A percentile compares a stretch with the other conserved stretches of the same genome.
These are phyloP conservation scores for Paecilomyces sp. DNA, from an alignment of 2,329 filamentous ascomycete genomes.

Conservation along the genomic window DNA sequence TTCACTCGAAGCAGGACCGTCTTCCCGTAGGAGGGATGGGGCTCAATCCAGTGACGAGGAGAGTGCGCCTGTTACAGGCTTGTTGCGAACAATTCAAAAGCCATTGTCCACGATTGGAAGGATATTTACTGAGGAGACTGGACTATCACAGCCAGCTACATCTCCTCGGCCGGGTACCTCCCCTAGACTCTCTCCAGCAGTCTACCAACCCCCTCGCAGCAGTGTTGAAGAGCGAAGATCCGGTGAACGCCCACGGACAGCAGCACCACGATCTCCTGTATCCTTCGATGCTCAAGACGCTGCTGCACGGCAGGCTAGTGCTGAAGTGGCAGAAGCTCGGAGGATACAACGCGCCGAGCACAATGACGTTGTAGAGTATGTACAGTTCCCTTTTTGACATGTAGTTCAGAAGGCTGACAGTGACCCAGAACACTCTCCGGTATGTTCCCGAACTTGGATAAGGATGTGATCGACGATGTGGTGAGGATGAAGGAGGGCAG, in stretches of 20 bases:
- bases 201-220: constrained; percentile 37
- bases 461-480: constrained; percentile 92
- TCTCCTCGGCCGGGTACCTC: constrained; percentile 43
- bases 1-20: constrained; percentile 54
- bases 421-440: constrained; percentile 63
- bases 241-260: constrained; percentile 15
- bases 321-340: constrained; percentile 80
- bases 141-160: constrained; percentile 25
- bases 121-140: constrained; percentile 74
- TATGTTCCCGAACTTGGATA: constrained; percentile 95
- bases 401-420: constrained; percentile 1
- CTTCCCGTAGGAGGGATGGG: constrained; percentile 29
- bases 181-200: constrained; percentile 43
- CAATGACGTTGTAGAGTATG: constrained; percentile 73
- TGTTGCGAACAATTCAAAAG: constrained; percentile 83
- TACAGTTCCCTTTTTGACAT: constrained; percentile 5
- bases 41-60: constrained; percentile 54
- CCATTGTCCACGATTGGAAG: constrained; percentile 87
- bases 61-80: constrained; percentile 70
- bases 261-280: constrained; percentile 23
- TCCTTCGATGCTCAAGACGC: constrained; percentile 72
- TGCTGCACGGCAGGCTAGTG: constrained; percentile 82
- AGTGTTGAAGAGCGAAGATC: constrained; percentile 27
- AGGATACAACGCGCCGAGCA: constrained; percentile 79
- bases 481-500: constrained; percentile 91